Conservation (phyloP, 2,329 filamentous ascomycete species). For the Fusarium xyrophilum region DNA sequence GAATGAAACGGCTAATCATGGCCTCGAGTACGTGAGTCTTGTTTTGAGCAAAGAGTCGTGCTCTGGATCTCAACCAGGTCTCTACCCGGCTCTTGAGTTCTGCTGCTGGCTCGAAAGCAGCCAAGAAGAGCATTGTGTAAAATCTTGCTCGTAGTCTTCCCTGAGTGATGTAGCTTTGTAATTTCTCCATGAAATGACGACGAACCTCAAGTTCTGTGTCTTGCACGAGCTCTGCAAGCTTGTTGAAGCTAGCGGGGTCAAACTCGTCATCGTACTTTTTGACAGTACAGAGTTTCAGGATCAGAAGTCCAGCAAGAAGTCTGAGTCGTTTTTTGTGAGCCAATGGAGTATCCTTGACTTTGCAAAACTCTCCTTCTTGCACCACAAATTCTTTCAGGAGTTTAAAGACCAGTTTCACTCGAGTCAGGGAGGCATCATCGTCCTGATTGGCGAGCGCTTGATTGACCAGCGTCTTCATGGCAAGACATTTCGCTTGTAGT, state of each 20-base stretch:
- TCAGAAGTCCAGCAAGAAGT: slow-evolving; percentile 78
- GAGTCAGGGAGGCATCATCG: slow-evolving; percentile 60
- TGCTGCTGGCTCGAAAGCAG: slow-evolving; percentile 85
- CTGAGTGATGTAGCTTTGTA: slow-evolving; percentile 89
- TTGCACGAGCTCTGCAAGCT: slow-evolving; percentile 80
- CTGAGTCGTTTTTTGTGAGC: slow-evolving; percentile 83
- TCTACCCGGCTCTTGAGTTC: slow-evolving; percentile 76
- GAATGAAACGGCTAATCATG: slow-evolving; percentile 81
- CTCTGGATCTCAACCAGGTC: slow-evolving; percentile 88
- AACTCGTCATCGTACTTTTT: slow-evolving; percentile 80
- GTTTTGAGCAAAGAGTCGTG: slow-evolving; percentile 66
- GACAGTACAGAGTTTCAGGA: slow-evolving; percentile 82
- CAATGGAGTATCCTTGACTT: slow-evolving; percentile 75
- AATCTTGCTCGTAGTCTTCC: slow-evolving; percentile 76
- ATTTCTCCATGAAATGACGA: slow-evolving; percentile 77
- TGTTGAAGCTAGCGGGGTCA: slow-evolving; percentile 77
- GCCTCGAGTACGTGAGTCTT: slow-evolving; percentile 76
- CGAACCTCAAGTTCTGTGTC: slow-evolving; percentile 78
- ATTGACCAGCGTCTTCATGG: slow-evolving; percentile 86
- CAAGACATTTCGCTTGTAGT: slow-evolving; percentile 81
- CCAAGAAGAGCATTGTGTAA: slow-evolving; percentile 87
- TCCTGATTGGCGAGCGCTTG: slow-evolving; percentile 71
- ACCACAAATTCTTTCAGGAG: slow-evolving; percentile 79
- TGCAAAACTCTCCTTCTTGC: slow-evolving; percentile 80
- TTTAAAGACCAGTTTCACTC: slow-evolving; percentile 74